These are phyloP conservation scores for Penicillium olsonii DNA, from an alignment of 2,329 filamentous ascomycete species.

Conservation along the genomic window DNA sequence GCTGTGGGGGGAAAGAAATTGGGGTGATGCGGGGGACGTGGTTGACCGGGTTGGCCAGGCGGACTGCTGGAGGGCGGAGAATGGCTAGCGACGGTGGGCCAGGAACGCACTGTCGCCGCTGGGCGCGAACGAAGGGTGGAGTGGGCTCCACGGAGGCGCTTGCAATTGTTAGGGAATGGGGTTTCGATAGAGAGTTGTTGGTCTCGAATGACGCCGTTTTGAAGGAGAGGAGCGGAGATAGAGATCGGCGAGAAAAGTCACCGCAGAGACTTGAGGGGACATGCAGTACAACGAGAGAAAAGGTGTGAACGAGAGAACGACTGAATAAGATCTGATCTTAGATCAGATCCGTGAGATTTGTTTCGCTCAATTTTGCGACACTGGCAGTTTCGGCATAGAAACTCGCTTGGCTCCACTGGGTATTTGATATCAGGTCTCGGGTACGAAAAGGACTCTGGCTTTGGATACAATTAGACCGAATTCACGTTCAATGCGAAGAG, in stretches of 20 bases:
- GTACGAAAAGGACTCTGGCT: background rate
- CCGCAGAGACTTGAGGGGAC: slow-evolving; percentile 2
- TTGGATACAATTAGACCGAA: no score
- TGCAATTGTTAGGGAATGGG: slow-evolving; percentile 7
- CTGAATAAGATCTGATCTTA: background rate
- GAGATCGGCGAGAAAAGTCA: slow-evolving; percentile 3
- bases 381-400: slow-evolving; percentile 2
- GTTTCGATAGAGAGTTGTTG: slow-evolving; percentile 17
- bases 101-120: slow-evolving; percentile 28
- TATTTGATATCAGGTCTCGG: background rate
- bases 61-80: slow-evolving; percentile 46
- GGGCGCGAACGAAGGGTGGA: slow-evolving; percentile 20
- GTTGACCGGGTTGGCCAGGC: slow-evolving; percentile 64
- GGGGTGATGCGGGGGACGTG: slow-evolving; percentile 58
- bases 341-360: background rate
- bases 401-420: slow-evolving; percentile 4
- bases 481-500: background rate
- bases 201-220: slow-evolving; percentile 27
- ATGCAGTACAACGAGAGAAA: background rate
- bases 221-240: slow-evolving; percentile 15
- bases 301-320: background rate
- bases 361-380: slow-evolving; percentile 2
- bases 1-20: slow-evolving; percentile 43
- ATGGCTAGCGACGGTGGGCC: slow-evolving; percentile 27
- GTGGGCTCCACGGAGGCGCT: slow-evolving; percentile 21